Conservation (phyloP, 2,329 filamentous ascomycete genomes). For the Trichoderma hamatum region DNA sequence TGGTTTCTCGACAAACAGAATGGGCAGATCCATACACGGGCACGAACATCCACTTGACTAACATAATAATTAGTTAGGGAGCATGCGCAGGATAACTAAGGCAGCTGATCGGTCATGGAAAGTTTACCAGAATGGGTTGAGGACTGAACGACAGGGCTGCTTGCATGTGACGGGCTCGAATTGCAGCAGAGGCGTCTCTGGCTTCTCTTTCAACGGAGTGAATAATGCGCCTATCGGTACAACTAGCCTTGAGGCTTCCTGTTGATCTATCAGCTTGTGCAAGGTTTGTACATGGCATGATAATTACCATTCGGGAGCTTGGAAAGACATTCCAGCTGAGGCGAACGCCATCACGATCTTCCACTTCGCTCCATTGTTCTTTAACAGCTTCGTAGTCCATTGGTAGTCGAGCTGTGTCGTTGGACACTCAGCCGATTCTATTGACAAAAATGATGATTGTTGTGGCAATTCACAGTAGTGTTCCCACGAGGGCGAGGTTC, state of each 20-base stretch:
- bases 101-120: background rate
- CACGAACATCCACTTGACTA: conserved; percentile 82
- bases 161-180: conserved; percentile 98
- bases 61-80: background rate
- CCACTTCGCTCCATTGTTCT: conserved; percentile 94
- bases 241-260: conserved; percentile 93
- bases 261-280: conserved; percentile 3
- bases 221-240: conserved; percentile 96
- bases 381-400: conserved; percentile 96
- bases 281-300: background rate
- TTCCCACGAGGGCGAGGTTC: background rate
- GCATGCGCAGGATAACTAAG: background rate
- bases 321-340: conserved; percentile 99
- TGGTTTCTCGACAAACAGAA: conserved; percentile 85
- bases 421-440: conserved; percentile 2
- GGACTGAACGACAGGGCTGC: conserved; percentile 87
- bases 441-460: background rate
- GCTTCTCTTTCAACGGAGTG: conserved; percentile 93
- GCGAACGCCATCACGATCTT: conserved; percentile 93
- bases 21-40: conserved; percentile 84
- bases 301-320: conserved; percentile 88
- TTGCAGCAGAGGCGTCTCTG: conserved; percentile 82
- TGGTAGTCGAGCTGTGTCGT: background rate
- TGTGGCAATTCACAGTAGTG: background rate
- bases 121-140: conserved; percentile 93